Evolutionary conservation across 2,329 filamentous ascomycete genomes (phyloP), one percentile per base, ranked within the genome.

Genomic region (Diplodia scrobiculata): DNA sequence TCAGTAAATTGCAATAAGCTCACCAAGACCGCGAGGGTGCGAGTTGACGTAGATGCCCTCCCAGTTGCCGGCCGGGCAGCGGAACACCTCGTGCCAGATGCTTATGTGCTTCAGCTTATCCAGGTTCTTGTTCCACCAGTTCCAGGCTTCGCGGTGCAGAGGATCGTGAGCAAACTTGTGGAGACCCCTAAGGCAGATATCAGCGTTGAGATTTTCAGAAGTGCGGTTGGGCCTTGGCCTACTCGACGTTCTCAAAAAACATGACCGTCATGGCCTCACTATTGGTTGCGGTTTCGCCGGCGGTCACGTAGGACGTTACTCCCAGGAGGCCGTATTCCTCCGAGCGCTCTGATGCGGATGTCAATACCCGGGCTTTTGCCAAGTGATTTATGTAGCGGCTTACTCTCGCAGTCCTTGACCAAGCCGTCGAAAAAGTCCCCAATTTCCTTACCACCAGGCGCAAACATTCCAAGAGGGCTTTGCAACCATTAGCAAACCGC

Each of bases 71-170:
- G 74, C 73, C 0, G 79, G 78, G 5, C 81, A 79, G 29, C 78
- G 74, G 68, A 83, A 86, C 0, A 81, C 79, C 78, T 87, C 85
- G 71, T 87, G 85, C 67, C 78, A 86, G 68, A 86, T 82, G 5
- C 79, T 79, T 27, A 86, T 70, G 68, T 84, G 77, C 29, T 71
- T 69, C 48, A 75, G 68, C 29, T 78, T 70, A 52, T 76, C 75
- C 11, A 66, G 25, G 11, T 63, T 34, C 60, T 71, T 73, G 64
- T 79, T 77, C 72, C 80, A 84, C 80, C 81, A 86, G 54, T 82
- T 78, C 84, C 83, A 84, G 0, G 73, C 80, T 45, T 78, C 72
- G 13, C 80, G 78, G 70, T 87, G 85, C 9, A 81, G 65, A 6
- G 76, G 71, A 53, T 78, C 78, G 62, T 85, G 81, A 1, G 85